These are phyloP conservation scores for Bryopsis sp. DNA, from an alignment of 139 green algal species.

Conservation along the genomic window DNA sequence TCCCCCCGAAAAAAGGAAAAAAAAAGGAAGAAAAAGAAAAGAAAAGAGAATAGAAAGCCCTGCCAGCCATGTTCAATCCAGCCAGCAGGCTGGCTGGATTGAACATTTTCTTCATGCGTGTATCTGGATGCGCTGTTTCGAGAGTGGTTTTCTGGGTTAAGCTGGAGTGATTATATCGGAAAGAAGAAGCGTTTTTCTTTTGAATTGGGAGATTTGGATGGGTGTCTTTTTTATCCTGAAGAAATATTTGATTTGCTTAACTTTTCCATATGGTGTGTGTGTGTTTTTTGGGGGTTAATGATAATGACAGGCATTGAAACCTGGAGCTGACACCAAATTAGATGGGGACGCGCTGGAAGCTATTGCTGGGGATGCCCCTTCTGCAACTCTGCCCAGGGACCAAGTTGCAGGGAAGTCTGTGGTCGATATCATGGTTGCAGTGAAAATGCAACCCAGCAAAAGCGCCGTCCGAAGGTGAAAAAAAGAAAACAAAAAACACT, in stretches of 20 bases:
- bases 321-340: slow-evolving; percentile 66
- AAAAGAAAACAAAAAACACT: background rate
- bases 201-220: background rate
- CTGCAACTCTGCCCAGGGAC: slow-evolving; percentile 33
- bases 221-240: background rate
- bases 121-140: too few species aligned
- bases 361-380: slow-evolving; percentile 62
- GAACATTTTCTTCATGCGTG: too few species aligned
- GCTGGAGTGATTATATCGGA: too few species aligned
- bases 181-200: too few species aligned
- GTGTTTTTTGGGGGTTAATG: too few species aligned
- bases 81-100: too few species aligned
- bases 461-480: slow-evolving; percentile 62
- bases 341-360: slow-evolving; percentile 70
- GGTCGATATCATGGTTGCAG: slow-evolving; percentile 71
- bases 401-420: slow-evolving; percentile 52
- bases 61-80: too few species aligned
- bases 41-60: too few species aligned
- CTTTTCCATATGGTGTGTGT: too few species aligned
- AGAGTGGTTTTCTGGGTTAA: too few species aligned
- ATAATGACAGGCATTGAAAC: slow-evolving; percentile 66
- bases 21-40: too few species aligned
- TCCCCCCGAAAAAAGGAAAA: too few species aligned
- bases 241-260: background rate
- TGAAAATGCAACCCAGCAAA: slow-evolving; percentile 79